These are phyloP conservation scores for Cladobotryum mycophilum DNA, from an alignment of 2,329 filamentous ascomycete species.

Conservation along the genomic window DNA sequence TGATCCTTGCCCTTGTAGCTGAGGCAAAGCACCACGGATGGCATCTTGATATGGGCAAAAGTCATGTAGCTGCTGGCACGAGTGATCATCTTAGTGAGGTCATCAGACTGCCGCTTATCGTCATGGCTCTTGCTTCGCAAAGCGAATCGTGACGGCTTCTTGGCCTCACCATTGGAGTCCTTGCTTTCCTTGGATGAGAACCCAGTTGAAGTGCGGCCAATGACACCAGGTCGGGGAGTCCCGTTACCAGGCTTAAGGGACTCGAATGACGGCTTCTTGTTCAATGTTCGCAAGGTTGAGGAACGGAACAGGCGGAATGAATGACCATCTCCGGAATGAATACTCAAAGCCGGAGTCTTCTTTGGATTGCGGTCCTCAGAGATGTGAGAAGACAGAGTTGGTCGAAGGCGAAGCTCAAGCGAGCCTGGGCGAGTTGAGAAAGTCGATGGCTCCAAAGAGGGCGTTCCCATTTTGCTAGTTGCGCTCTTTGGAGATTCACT, in stretches of 20 bases:
- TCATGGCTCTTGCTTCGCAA: slow-evolving; percentile 45
- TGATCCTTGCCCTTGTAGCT: slow-evolving; percentile 96
- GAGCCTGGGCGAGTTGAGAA: slow-evolving; percentile 62
- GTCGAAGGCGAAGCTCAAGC: slow-evolving; percentile 74
- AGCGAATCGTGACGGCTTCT: slow-evolving; percentile 50
- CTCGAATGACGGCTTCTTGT: slow-evolving; percentile 51
- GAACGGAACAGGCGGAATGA: slow-evolving; percentile 48
- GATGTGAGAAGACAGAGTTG: slow-evolving; percentile 63
- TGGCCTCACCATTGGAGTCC: slow-evolving; percentile 30
- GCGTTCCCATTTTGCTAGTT: slow-evolving; percentile 30
- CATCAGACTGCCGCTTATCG: slow-evolving; percentile 68
- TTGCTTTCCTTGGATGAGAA: slow-evolving; percentile 34
- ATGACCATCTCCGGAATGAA: slow-evolving; percentile 43
- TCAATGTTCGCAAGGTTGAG: slow-evolving; percentile 36
- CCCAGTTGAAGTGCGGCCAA: slow-evolving; percentile 43
- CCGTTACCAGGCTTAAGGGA: slow-evolving; percentile 40
- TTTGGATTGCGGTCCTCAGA: slow-evolving; percentile 29
- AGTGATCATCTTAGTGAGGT: slow-evolving; percentile 92
- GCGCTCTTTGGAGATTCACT: slow-evolving; percentile 36
- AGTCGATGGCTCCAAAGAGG: slow-evolving; percentile 35
- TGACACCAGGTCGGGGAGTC: slow-evolving; percentile 33
- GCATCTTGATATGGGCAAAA: slow-evolving; percentile 88
- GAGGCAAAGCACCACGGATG: slow-evolving; percentile 88
- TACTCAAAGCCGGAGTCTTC: slow-evolving; percentile 38
- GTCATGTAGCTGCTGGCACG: slow-evolving; percentile 98